Conservation (phyloP, 768 basidiomycete genomes). For the Hericium alpestre region DNA sequence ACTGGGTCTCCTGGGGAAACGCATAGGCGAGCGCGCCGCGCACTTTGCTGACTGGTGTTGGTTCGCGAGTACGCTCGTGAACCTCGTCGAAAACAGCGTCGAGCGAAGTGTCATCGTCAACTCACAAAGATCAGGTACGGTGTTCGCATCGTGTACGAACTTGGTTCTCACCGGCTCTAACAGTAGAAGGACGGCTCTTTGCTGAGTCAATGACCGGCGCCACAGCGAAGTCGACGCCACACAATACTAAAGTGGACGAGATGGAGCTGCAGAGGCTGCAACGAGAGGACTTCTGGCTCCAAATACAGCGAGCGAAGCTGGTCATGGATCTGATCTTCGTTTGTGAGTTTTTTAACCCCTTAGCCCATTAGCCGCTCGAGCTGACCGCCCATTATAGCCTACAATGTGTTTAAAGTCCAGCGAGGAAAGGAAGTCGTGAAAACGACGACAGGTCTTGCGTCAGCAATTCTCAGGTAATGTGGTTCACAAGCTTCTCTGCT, state of each 20-base stretch:
- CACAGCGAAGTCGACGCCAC: slow-evolving; percentile 60
- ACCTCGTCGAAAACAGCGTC: slow-evolving; percentile 74
- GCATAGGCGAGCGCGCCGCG: slow-evolving; percentile 56
- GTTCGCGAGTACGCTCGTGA: slow-evolving; percentile 70
- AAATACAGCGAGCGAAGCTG: slow-evolving; percentile 58
- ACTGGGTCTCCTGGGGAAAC: slow-evolving; percentile 58
- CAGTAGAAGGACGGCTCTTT: slow-evolving; percentile 68
- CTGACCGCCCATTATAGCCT: slow-evolving; percentile 35
- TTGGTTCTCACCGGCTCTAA: slow-evolving; percentile 1
- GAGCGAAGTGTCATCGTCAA: slow-evolving; percentile 62
- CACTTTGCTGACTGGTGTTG: slow-evolving; percentile 81
- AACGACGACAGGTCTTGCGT: slow-evolving; percentile 53
- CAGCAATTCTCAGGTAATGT: slow-evolving; percentile 63
- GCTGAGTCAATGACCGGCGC: slow-evolving; percentile 61
- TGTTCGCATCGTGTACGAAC: background rate
- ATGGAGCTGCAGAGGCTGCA: slow-evolving; percentile 59
- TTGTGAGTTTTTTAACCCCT: slow-evolving; percentile 37
- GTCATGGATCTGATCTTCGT: slow-evolving; percentile 82
- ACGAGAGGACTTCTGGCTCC: slow-evolving; percentile 69
- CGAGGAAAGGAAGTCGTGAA: slow-evolving; percentile 50
- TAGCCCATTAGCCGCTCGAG: slow-evolving; percentile 6
- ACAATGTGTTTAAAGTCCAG: slow-evolving; percentile 65
- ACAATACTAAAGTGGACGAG: slow-evolving; percentile 47
- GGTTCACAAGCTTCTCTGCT: slow-evolving; percentile 2
- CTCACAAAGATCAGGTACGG: slow-evolving; percentile 51